These are phyloP conservation scores for Hordeum vulgare DNA, from an alignment of 176 grass and related monocot species.

Conservation along the genomic window MorexV3_pseudomolecules_assembly NC_058519.1:608468965-608469464, in stretches of 20 bases:
- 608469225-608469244: background rate
- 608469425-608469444: background rate
- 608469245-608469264: too few species aligned
- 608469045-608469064: background rate
- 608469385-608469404: background rate
- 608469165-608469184: background rate
- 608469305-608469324: conserved; percentile 47
- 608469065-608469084: background rate
- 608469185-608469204: background rate
- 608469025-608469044: background rate
- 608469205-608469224: background rate
- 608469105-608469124: background rate
- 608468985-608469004: too few species aligned
- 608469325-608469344: conserved; percentile 28
- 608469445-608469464: background rate
- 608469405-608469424: background rate
- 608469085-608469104: background rate
- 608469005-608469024: too few species aligned
- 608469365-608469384: background rate
- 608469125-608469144: too few species aligned
- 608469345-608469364: conserved; percentile 28
- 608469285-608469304: conserved; percentile 24
- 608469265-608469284: background rate
- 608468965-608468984: background rate
- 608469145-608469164: background rate